A percentile compares a stretch with the other conserved stretches of the same genome.
phyloP scores from a whole-genome alignment of 306 rosid species.

The Erythrophleum fordii region DNA sequence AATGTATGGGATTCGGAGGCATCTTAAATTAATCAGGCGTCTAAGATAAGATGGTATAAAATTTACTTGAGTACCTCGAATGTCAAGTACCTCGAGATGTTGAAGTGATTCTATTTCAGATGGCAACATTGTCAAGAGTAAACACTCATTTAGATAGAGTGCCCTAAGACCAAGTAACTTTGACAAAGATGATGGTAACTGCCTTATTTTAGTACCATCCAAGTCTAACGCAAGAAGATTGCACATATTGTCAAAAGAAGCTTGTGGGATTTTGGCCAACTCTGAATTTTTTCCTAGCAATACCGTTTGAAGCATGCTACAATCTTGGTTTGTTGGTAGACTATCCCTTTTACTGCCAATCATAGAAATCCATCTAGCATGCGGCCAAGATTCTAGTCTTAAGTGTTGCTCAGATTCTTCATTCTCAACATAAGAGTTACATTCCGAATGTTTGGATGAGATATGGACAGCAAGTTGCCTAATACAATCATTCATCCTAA shows the following conservation, averaged over 20 bases:
- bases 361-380: not conserved
- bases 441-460: not conserved
- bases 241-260: not conserved
- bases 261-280: not conserved
- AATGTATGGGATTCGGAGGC: slow-evolving; percentile 2
- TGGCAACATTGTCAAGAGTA: not conserved
- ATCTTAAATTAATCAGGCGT: not conserved
- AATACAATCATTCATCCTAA: not conserved
- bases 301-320: not conserved
- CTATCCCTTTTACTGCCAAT: not conserved
- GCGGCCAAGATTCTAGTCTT: not conserved
- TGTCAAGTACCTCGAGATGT: slow-evolving; percentile 24
- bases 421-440: not conserved
- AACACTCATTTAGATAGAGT: slow-evolving; percentile 10
- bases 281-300: not conserved
- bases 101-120: not conserved
- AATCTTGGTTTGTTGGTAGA: not conserved
- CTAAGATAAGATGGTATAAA: not conserved
- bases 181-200: not conserved
- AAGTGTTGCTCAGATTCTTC: not conserved
- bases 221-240: slow-evolving; percentile 16
- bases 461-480: slow-evolving; percentile 17
- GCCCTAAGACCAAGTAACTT: not conserved
- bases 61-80: not conserved
- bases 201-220: not conserved